Conservation (phyloP, 1,284 basidiomycete genomes). For the Boletus mariae region DNA sequence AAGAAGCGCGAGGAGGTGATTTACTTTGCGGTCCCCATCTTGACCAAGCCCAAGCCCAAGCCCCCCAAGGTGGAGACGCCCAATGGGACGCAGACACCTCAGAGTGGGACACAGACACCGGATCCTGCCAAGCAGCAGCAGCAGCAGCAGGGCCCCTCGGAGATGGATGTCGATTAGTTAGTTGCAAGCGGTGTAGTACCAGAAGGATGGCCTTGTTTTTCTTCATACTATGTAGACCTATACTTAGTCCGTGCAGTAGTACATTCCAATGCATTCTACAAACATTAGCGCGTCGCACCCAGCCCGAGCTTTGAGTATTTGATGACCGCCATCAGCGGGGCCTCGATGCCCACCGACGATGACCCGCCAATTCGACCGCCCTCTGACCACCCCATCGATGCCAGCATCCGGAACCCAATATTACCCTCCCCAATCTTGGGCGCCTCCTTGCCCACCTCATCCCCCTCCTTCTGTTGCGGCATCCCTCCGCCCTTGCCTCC, state of each 20-base stretch:
- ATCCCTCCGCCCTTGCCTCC: constrained; percentile 23
- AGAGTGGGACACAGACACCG: constrained; percentile 55
- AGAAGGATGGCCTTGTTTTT: neutral
- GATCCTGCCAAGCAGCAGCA: constrained; percentile 40
- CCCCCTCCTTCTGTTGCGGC: constrained; percentile 62
- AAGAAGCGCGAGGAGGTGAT: constrained; percentile 89
- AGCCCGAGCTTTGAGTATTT: constrained; percentile 73
- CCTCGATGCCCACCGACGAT: constrained; percentile 55
- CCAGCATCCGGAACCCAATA: constrained; percentile 73
- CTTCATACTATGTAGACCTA: constrained; percentile 10
- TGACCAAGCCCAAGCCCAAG: constrained; percentile 88
- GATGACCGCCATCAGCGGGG: constrained; percentile 66
- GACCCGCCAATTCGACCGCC: constrained; percentile 60
- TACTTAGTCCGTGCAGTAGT: constrained; percentile 11
- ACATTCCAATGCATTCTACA: neutral
- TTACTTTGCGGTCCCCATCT: constrained; percentile 79
- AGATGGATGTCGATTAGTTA: constrained; percentile 80
- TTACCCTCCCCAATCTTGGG: constrained; percentile 71
- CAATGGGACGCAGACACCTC: constrained; percentile 56
- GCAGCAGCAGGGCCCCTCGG: constrained; percentile 45
- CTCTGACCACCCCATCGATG: constrained; percentile 76
- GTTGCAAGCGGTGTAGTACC: neutral
- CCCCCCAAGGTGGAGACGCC: constrained; percentile 53
- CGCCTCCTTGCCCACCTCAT: constrained; percentile 74
- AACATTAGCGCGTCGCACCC: constrained; percentile 43